Conservation (phyloP, 805 yeast genomes). For the Candida insectorum region DNA sequence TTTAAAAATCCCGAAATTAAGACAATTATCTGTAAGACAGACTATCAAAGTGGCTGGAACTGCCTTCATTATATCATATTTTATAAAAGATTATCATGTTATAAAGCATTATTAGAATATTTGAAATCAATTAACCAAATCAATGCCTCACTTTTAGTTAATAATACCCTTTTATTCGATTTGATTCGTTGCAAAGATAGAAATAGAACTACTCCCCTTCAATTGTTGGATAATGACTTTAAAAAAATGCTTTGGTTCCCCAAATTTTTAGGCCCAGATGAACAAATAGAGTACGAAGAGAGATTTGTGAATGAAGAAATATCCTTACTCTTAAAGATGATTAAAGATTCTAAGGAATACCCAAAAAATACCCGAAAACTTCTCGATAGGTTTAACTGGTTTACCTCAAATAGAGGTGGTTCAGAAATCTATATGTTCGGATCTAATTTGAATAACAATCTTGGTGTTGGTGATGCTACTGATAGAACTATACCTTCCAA, state of each 20-base stretch:
- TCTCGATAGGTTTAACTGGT: conserved; percentile 27
- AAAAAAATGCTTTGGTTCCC: conserved; percentile 44
- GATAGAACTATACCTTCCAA: conserved; percentile 41
- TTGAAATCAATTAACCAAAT: conserved; percentile 12
- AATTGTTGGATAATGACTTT: conserved; percentile 50
- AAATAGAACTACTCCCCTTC: conserved; percentile 69
- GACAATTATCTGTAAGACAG: conserved; percentile 38
- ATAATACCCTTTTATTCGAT: conserved; percentile 24
- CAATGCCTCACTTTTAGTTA: conserved; percentile 4
- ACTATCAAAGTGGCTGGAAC: conserved; percentile 80
- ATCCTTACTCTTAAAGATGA: background rate
- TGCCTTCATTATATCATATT: conserved; percentile 69
- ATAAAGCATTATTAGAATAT: conserved; percentile 35
- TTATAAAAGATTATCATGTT: conserved; percentile 54
- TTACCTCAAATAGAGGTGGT: conserved; percentile 49
- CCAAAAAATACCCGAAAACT: conserved; percentile 1
- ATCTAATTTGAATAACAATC: conserved; percentile 54
- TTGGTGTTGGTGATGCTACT: conserved; percentile 65
- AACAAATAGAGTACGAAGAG: conserved; percentile 24
- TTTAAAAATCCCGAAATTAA: conserved; percentile 49
- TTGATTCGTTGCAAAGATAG: conserved; percentile 62
- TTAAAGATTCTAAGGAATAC: background rate
- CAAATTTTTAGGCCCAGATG: conserved; percentile 33
- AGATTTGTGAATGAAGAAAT: conserved; percentile 16
- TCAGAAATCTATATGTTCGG: conserved; percentile 62